Evolutionary conservation across 2,329 filamentous ascomycete genomes (phyloP).

Genomic region (Colletotrichum eleusines): DNA sequence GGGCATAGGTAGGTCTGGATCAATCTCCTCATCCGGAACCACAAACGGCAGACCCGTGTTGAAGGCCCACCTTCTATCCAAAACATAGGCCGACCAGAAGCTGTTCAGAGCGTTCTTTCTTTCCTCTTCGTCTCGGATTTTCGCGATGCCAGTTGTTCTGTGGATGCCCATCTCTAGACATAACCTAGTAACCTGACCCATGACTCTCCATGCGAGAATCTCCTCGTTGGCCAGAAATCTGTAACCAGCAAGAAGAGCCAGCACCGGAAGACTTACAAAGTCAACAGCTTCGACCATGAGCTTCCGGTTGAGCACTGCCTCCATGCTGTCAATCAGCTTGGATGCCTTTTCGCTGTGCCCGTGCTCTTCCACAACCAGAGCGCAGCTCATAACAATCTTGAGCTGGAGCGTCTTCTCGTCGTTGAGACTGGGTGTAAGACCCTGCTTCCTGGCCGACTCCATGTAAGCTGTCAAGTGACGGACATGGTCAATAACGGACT

Average conservation of each 20-base stretch:
- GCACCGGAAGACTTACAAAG: slow-evolving; percentile 61
- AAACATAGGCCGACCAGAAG: slow-evolving; percentile 89
- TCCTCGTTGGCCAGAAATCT: slow-evolving; percentile 90
- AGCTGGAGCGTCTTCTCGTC: slow-evolving; percentile 74
- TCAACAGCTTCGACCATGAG: slow-evolving; percentile 66
- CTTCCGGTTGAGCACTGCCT: slow-evolving; percentile 75
- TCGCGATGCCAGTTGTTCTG: slow-evolving; percentile 77
- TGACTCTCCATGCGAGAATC: slow-evolving; percentile 85
- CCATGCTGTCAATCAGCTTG: slow-evolving; percentile 81
- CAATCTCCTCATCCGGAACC: slow-evolving; percentile 87
- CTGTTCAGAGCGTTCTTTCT: slow-evolving; percentile 76
- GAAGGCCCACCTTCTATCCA: slow-evolving; percentile 90
- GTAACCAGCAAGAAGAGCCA: slow-evolving; percentile 71
- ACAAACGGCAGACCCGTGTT: slow-evolving; percentile 90
- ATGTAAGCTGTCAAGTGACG: slow-evolving; percentile 79
- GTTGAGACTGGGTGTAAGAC: slow-evolving; percentile 54
- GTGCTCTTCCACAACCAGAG: slow-evolving; percentile 80
- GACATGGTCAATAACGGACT: slow-evolving; percentile 77
- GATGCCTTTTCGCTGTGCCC: slow-evolving; percentile 82
- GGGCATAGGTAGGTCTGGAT: slow-evolving; percentile 81
- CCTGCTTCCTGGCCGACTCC: slow-evolving; percentile 61
- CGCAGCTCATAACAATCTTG: slow-evolving; percentile 86
- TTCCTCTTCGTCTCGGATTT: slow-evolving; percentile 76
- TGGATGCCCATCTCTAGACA: slow-evolving; percentile 88
- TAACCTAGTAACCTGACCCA: slow-evolving; percentile 84